Evolutionary conservation across 306 rosid genomes (phyloP), one percentile per base, ranked within the genome.

Genomic region (Sesbania bispinosa): DNA sequence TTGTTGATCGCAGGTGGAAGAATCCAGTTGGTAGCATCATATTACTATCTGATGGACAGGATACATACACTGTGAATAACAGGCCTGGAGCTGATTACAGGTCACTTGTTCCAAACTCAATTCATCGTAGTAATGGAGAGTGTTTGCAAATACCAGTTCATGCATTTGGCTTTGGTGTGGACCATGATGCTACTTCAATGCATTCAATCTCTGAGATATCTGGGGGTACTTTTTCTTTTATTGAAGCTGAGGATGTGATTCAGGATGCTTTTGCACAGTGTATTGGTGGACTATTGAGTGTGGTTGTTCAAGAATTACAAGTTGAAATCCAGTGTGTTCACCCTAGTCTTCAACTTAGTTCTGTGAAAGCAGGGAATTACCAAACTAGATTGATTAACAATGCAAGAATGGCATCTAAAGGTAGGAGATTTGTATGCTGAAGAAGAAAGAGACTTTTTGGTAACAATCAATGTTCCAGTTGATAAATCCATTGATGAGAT

Each of bases 181-280:
- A 93, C 65, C 98, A 93, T 67, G 99, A 94, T 80, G 86, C 99
- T 45, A 75, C 74, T 47, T 73, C 81, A 0, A 89, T 91, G 99
- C 97, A 91, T 77, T 72, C 91, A 21, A 83, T 94, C 65, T 91
- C 99, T 13, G 97, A 94, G 78, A 54, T 62, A 13, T 91, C 99
- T 20, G 89, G 97, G 21, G 99, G 99, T n/a, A 91, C 99, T 54
- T 94, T 91, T 84, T 94, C 99, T 43, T 91, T 89, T 71, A 90
- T 94, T 75, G 97, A 94, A 79, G 79, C 92, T 4, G 99, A 91
- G 82, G 67, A 60, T 71, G 94, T 89, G 67, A 89, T 94, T 70
- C 99, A 94, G 82, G 97, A 94, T 76, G 99, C 97, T 59, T 94
- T 94, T 72, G 99, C 99, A 23, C 99, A 91, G 79, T 94, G 99